phyloP scores from a whole-genome alignment of 2,329 filamentous ascomycete genomes.

The Tricladium varicosporioides region DNA sequence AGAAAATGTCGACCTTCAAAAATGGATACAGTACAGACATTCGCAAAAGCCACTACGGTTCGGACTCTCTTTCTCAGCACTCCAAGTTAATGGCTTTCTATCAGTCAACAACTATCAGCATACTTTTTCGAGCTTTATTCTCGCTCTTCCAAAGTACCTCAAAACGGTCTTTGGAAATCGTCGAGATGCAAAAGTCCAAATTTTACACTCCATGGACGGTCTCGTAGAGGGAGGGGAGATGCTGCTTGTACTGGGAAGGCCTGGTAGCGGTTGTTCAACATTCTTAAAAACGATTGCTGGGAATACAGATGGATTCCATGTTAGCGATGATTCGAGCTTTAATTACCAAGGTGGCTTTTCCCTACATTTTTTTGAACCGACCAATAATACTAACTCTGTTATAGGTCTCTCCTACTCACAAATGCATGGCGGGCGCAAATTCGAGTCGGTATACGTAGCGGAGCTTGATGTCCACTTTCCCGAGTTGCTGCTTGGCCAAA shows the following conservation, averaged over 20 bases:
- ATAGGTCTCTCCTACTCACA: background rate
- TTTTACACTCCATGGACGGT: constrained; percentile 23
- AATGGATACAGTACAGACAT: too few relatives aligned
- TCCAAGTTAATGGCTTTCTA: too few relatives aligned
- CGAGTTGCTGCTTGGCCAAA: constrained; percentile 70
- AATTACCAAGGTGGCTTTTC: constrained; percentile 65
- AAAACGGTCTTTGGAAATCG: too few relatives aligned
- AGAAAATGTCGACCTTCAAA: too few relatives aligned
- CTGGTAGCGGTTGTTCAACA: constrained; percentile 49
- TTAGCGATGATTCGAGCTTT: constrained; percentile 50
- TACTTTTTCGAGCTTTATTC: too few relatives aligned
- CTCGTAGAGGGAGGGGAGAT: constrained; percentile 48
- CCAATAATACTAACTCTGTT: background rate
- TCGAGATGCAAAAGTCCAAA: background rate
- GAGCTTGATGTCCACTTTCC: constrained; percentile 73
- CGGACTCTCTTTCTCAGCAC: too few relatives aligned
- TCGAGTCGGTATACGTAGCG: constrained; percentile 68
- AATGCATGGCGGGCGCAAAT: constrained; percentile 57
- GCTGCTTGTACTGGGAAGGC: constrained; percentile 46
- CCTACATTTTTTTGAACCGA: background rate
- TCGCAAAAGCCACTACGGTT: too few relatives aligned
- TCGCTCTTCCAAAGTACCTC: too few relatives aligned
- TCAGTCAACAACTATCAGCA: too few relatives aligned
- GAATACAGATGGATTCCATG: constrained; percentile 54
- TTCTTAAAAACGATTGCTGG: constrained; percentile 53